These are phyloP conservation scores for Lentinula edodes DNA, from an alignment of 768 basidiomycete species.

Conservation along the genomic window DNA sequence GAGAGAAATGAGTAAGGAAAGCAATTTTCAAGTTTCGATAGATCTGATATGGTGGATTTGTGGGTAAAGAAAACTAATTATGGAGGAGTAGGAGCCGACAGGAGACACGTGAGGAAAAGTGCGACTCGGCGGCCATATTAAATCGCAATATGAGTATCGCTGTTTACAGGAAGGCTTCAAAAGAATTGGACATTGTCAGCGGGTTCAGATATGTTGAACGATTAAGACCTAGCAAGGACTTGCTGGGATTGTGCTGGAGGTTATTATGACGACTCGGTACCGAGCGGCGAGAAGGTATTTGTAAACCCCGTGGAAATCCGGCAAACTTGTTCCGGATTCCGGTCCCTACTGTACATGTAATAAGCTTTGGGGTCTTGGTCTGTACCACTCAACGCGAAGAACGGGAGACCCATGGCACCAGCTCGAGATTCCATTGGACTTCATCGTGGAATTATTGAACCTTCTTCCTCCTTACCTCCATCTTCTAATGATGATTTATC, in stretches of 20 bases:
- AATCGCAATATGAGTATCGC: neutral
- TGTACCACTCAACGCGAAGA: neutral
- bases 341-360: neutral
- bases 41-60: neutral
- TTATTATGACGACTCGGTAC: neutral
- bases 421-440: conserved; percentile 55
- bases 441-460: conserved; percentile 21
- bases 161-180: too few relatives aligned
- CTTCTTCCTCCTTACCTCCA: conserved; percentile 29
- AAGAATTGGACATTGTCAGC: neutral
- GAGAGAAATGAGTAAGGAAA: neutral
- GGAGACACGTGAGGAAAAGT: neutral
- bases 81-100: neutral
- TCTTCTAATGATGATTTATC: neutral
- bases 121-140: neutral
- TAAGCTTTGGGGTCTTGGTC: neutral
- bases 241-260: neutral
- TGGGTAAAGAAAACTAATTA: neutral
- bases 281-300: neutral
- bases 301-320: neutral
- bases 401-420: conserved; percentile 74
- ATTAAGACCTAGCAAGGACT: neutral
- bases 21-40: neutral
- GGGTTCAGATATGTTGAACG: neutral
- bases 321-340: neutral